Evolutionary conservation across 768 basidiomycete species (phyloP), one percentile per base, ranked within the genome.

Genomic region (Pulveroboletus sp.): DNA sequence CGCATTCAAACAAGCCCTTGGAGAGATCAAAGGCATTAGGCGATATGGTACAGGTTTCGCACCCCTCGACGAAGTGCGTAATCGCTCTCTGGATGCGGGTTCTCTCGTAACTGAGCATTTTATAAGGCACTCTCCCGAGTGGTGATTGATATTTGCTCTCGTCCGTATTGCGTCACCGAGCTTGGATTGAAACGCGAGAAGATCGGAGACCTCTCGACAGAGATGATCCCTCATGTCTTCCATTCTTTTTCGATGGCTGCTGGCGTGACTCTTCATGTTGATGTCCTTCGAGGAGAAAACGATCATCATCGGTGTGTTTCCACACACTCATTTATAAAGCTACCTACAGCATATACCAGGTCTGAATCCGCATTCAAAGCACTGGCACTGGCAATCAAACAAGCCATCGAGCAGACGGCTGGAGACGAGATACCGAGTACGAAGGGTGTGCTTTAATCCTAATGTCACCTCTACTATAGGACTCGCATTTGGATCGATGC

Each of bases 361-460:
- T 85, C 94, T 11, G 96, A 99, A 70, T 93, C 94, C 3, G 93
- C 95, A 5, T 99, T 99, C 81, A 99, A 99, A 71, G 95, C 96
- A 1, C 71, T 98, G 17, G 96, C 96, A 0, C 75, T 99, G 32
- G 96, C 95, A 8, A 93, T 99, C 57, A 83, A 87, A 48, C 84
- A 97, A 69, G 96, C 96, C n/a, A 88, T 96, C 55, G 82, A 91
- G 65, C 77, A 76, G 47, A 97, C 94, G 1, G 93, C 93, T 5
- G 82, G 89, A 5, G 78, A 82, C 57, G 96, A 99, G 50, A 83
- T 97, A 28, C 95, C 95, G 0, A 93, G 91, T 63, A 98, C 96
- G 4, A 99, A 99, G 70, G 96, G 96, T 39, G 94, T 98, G 6
- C 73, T 99, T 44, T 83, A 66, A 66, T 24, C n/a, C n/a, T 15